phyloP scores from a whole-genome alignment of 208 protist genomes.

The Acanthamoeba triangularis region DNA sequence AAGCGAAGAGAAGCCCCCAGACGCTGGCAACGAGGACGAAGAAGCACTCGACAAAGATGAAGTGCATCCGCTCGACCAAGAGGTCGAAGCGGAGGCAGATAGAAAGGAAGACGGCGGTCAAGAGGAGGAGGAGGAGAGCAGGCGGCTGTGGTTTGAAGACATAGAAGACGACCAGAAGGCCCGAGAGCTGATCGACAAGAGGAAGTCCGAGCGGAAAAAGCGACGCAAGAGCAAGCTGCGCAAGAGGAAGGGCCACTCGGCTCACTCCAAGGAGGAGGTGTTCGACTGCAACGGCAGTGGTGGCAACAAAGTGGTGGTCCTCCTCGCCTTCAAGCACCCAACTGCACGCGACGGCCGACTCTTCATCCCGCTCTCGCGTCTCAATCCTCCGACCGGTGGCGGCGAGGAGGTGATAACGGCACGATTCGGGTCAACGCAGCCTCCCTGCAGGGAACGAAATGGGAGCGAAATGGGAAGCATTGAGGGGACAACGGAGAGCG shows the following conservation, averaged over 20 bases:
- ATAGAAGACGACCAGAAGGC: neutral
- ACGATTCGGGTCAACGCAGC: neutral
- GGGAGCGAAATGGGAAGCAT: neutral
- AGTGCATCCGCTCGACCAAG: neutral
- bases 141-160: slow-evolving; percentile 16
- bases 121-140: neutral
- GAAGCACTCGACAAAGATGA: neutral
- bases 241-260: neutral
- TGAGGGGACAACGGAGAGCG: neutral
- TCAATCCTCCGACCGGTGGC: neutral
- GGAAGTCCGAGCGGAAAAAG: neutral
- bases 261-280: neutral
- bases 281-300: neutral
- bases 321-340: slow-evolving; percentile 23
- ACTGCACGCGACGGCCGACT: neutral
- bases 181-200: neutral
- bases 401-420: neutral
- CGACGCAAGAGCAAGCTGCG: neutral
- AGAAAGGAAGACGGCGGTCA: neutral
- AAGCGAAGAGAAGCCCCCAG: neutral
- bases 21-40: neutral
- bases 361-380: neutral
- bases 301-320: slow-evolving; percentile 6
- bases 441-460: neutral
- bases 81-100: neutral